Evolutionary conservation across 768 basidiomycete genomes (phyloP).

Genomic region (Antrodiella citrinella): DNA sequence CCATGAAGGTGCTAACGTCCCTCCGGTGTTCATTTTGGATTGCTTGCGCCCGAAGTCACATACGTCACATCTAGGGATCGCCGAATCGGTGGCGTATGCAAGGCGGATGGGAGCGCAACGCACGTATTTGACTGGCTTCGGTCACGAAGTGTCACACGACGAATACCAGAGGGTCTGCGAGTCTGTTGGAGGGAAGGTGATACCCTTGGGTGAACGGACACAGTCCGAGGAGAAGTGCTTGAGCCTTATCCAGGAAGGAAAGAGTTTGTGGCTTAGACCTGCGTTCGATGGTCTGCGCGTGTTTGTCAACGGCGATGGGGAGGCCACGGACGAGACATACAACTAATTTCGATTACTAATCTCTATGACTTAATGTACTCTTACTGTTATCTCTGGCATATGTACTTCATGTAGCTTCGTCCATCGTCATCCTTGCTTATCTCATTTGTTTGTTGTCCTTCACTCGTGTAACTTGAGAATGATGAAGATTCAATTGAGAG

Average conservation of each 20-base stretch:
- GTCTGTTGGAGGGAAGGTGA: constrained; percentile 31
- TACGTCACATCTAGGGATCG: constrained; percentile 76
- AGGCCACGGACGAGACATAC: constrained; percentile 49
- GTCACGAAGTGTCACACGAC: constrained; percentile 71
- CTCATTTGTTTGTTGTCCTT: no score
- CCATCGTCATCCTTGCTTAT: no score
- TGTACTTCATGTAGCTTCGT: no score
- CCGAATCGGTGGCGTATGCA: constrained; percentile 47
- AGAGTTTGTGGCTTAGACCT: constrained; percentile 55
- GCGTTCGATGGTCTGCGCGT: constrained; percentile 69
- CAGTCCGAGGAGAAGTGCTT: constrained; percentile 34
- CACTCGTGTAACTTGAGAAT: no score
- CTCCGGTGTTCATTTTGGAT: constrained; percentile 67
- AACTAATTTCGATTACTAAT: no score
- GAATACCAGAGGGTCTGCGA: constrained; percentile 65
- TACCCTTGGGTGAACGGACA: constrained; percentile 19
- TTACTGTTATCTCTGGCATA: no score
- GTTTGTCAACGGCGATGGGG: constrained; percentile 31
- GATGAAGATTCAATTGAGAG: no score
- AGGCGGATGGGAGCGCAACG: constrained; percentile 47
- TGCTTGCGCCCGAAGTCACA: constrained; percentile 60
- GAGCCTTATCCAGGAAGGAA: constrained; percentile 38
- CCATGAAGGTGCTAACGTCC: constrained; percentile 17
- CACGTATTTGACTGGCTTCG: constrained; percentile 71
- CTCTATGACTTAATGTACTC: no score